A percentile compares a stretch with the other conserved stretches of the same genome.
phyloP scores from a whole-genome alignment of 495 filamentous ascomycete genomes.

The Penicillium salamii region DNA sequence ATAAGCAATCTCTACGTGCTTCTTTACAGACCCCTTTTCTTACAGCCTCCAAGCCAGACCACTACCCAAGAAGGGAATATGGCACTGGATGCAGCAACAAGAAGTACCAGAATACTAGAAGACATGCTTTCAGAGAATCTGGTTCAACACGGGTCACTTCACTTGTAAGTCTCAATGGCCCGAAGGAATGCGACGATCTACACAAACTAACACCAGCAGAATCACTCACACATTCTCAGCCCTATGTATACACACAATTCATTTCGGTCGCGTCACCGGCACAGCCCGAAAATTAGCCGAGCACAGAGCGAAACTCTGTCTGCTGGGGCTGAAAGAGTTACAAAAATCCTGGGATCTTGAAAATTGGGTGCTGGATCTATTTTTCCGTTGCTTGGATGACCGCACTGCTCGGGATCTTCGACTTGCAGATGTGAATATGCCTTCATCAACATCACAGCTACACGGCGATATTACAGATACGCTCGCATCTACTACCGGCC shows the following conservation, averaged over 20 bases:
- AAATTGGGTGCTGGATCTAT: constrained; percentile 45
- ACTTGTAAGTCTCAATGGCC: constrained; percentile 28
- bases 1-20: constrained; percentile 39
- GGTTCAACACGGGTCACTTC: constrained; percentile 43
- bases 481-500: not conserved
- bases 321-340: constrained; percentile 44
- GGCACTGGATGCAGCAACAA: constrained; percentile 42
- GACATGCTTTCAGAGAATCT: constrained; percentile 47
- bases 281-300: constrained; percentile 44
- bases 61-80: constrained; percentile 28
- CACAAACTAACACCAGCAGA: constrained; percentile 16
- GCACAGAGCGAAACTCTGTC: constrained; percentile 44
- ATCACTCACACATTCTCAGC: constrained; percentile 48
- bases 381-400: constrained; percentile 45
- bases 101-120: constrained; percentile 43
- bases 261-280: constrained; percentile 34
- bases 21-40: constrained; percentile 36
- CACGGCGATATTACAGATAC: not conserved
- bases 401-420: constrained; percentile 40
- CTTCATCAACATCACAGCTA: constrained; percentile 1
- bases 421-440: constrained; percentile 15
- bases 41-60: constrained; percentile 25
- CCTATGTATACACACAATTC: constrained; percentile 47
- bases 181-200: too few species aligned
- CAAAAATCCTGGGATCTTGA: constrained; percentile 49